Evolutionary conservation across 176 grass and related monocot genomes (phyloP), one percentile per base, ranked within the genome.

Genomic region (Neostapfia colusana): DNA sequence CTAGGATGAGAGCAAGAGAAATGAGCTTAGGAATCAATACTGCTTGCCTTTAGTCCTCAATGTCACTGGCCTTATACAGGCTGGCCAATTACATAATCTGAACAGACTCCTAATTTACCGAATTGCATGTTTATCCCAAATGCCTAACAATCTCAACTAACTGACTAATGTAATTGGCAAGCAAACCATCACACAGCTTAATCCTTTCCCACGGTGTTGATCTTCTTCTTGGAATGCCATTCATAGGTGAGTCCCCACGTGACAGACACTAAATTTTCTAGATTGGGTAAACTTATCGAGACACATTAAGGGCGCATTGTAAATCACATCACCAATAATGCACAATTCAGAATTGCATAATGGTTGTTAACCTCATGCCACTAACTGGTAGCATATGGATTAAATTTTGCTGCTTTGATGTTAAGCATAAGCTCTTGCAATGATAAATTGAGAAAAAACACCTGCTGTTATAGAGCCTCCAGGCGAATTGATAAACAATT

Each of bases 401-500:
- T 51, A 51, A 1, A 51, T 51, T 20, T 51, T 54, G 51, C n/a
- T 54, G n/a, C 51, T 54, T 21, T 7, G 21, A 54, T 8, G 10
- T 21, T 21, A 42, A 12, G 36, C 54, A 80, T 38, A 79, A 69
- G 15, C 71, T 51, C 6, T 51, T 79, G 81, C 35, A 74, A 78
- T 72, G 37, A 77, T 61, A 70, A 23, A 73, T 39, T 66, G 39
- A 81, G 63, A 72, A 73, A 65, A 82, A 20, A 46, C 64, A 98
- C 95, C 95, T 79, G 91, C 79, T 84, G 85, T 88, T 64, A 93
- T 87, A 58, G 91, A 93, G 34, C 95, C 95, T 75, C 95, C 95
- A 46, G 95, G 95, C 48, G 95, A 93, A 70, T 93, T 98, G 74
- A 98, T 93, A 82, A 98, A 98, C 79, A 98, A 84, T 36, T 88